Evolutionary conservation across 2,329 filamentous ascomycete species (phyloP).

Genomic region (Myriosclerotinia curreyana): DNA sequence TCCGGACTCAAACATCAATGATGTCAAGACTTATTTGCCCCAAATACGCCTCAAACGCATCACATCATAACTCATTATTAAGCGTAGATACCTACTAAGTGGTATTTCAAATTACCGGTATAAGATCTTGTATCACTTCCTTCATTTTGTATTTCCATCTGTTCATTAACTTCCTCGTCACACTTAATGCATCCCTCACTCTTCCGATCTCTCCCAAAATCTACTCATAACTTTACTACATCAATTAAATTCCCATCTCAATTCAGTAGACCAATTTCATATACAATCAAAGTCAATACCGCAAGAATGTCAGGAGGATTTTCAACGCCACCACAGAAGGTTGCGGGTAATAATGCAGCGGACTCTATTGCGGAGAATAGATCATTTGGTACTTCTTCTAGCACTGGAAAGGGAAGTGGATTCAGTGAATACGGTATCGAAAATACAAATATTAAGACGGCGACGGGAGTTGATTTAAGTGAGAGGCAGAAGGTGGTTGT

Average conservation of each 20-base stretch:
- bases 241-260: no score
- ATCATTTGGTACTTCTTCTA: neutral
- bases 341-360: neutral
- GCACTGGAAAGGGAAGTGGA: neutral
- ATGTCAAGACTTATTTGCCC: neutral
- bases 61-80: neutral
- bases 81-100: neutral
- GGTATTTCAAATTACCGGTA: neutral
- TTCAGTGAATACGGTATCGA: conserved; percentile 43
- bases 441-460: conserved; percentile 53
- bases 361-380: neutral
- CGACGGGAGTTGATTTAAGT: conserved; percentile 50
- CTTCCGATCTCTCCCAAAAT: no score
- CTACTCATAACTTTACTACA: no score
- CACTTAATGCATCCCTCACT: no score
- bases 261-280: no score
- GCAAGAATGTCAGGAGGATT: no score
- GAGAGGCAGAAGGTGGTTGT: conserved; percentile 53
- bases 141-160: no score
- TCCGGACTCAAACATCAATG: conserved; percentile 6
- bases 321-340: neutral
- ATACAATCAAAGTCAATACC: no score
- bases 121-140: neutral
- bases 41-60: neutral
- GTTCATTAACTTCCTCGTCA: no score